A percentile compares a stretch with the other conserved stretches of the same genome.
phyloP scores from a whole-genome alignment of 805 yeast species.

The Lipomyces orientalis region DNA sequence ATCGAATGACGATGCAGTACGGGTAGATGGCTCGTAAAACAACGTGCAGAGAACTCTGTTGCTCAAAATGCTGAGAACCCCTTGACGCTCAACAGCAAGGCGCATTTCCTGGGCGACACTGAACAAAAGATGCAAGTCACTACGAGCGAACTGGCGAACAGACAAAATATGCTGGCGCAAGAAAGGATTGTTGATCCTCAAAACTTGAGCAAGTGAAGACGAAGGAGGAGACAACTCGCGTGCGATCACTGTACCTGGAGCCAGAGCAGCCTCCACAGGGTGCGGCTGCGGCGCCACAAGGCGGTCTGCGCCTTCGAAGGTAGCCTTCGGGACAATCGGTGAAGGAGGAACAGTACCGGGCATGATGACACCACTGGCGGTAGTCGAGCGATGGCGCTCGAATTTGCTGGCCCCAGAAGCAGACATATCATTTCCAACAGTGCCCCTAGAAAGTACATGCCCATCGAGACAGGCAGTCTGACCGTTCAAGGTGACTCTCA shows the following conservation, averaged over 20 bases:
- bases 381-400: constrained; percentile 28
- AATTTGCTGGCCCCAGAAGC: constrained; percentile 51
- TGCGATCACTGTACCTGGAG: constrained; percentile 30
- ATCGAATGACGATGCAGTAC: constrained; percentile 95
- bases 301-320: constrained; percentile 44
- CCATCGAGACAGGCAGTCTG: constrained; percentile 88
- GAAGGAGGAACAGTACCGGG: constrained; percentile 38
- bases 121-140: constrained; percentile 89
- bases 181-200: constrained; percentile 87
- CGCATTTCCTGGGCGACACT: constrained; percentile 98
- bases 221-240: constrained; percentile 44
- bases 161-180: constrained; percentile 85
- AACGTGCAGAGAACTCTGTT: constrained; percentile 92
- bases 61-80: constrained; percentile 86
- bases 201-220: constrained; percentile 75
- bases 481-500: constrained; percentile 79
- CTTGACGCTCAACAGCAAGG: constrained; percentile 94
- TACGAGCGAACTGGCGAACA: constrained; percentile 83
- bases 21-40: constrained; percentile 97
- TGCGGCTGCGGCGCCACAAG: constrained; percentile 45
- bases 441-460: constrained; percentile 62
- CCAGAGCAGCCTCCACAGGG: constrained; percentile 12
- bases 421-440: constrained; percentile 65
- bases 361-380: constrained; percentile 40
- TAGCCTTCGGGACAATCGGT: constrained; percentile 43